Evolutionary conservation across 805 yeast genomes (phyloP).

Genomic region (Yamadazyma paraphyllophila): DNA sequence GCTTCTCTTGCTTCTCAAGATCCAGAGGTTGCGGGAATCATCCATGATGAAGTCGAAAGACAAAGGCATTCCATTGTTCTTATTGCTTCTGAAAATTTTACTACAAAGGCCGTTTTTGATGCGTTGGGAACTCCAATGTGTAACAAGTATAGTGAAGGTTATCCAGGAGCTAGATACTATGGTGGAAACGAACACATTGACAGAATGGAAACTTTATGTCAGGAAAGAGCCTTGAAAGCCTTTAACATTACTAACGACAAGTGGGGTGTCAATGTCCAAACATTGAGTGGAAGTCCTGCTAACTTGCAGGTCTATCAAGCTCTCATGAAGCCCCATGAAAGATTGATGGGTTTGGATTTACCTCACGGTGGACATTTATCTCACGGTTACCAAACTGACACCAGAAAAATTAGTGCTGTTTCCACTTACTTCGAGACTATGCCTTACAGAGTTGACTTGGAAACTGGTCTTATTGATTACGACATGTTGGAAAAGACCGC

Average conservation of each 20-base stretch:
- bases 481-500: conserved; percentile 84
- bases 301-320: conserved; percentile 92
- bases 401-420: conserved; percentile 85
- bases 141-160: conserved; percentile 97
- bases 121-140: conserved; percentile 94
- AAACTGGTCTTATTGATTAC: conserved; percentile 89
- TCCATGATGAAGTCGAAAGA: conserved; percentile 74
- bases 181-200: conserved; percentile 98
- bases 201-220: conserved; percentile 85
- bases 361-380: conserved; percentile 99
- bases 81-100: conserved; percentile 95
- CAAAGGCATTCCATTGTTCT: conserved; percentile 89
- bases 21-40: conserved; percentile 80
- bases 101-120: conserved; percentile 92
- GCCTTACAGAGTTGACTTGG: conserved; percentile 90
- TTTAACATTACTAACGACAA: conserved; percentile 69
- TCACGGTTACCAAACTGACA: conserved; percentile 92
- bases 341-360: conserved; percentile 95
- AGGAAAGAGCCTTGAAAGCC: conserved; percentile 84
- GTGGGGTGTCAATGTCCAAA: conserved; percentile 98
- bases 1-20: conserved; percentile 67
- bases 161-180: conserved; percentile 96
- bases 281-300: conserved; percentile 96
- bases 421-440: conserved; percentile 95
- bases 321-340: conserved; percentile 81